phyloP scores from a whole-genome alignment of 768 basidiomycete genomes.

The Kondoa malvinella region DNA sequence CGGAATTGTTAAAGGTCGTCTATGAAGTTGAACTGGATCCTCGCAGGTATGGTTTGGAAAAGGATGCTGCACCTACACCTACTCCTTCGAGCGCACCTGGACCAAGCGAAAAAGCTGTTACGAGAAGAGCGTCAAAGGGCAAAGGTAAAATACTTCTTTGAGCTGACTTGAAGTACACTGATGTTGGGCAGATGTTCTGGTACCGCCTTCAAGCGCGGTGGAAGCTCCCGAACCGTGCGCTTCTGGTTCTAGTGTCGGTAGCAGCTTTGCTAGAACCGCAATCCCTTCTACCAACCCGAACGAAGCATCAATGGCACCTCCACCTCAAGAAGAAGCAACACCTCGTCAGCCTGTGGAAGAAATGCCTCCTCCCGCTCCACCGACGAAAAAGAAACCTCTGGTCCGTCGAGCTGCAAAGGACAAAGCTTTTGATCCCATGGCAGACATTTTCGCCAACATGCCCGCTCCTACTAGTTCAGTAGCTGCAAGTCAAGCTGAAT shows the following conservation, averaged over 20 bases:
- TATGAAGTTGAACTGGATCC: background rate
- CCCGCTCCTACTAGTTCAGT: background rate
- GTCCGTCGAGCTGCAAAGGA: background rate
- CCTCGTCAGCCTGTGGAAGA: background rate
- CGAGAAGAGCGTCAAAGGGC: background rate
- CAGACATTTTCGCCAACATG: background rate
- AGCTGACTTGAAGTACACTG: background rate
- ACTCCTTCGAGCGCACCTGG: too few relatives aligned
- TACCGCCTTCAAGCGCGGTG: background rate
- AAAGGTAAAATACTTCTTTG: background rate
- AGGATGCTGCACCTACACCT: background rate
- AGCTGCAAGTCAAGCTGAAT: background rate
- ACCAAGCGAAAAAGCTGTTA: too few relatives aligned
- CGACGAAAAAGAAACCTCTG: background rate
- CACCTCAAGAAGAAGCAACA: background rate
- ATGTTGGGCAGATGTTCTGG: background rate
- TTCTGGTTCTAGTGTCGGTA: background rate
- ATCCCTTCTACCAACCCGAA: constrained; percentile 5
- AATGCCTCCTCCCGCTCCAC: background rate
- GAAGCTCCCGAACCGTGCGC: background rate
- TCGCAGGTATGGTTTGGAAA: background rate
- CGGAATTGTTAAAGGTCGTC: background rate
- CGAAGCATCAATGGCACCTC: background rate
- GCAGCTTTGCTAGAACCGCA: background rate
- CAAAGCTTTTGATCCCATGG: background rate